phyloP scores from a whole-genome alignment of 1,284 basidiomycete species.

The Sporisorium iseilematis-ciliati region DNA sequence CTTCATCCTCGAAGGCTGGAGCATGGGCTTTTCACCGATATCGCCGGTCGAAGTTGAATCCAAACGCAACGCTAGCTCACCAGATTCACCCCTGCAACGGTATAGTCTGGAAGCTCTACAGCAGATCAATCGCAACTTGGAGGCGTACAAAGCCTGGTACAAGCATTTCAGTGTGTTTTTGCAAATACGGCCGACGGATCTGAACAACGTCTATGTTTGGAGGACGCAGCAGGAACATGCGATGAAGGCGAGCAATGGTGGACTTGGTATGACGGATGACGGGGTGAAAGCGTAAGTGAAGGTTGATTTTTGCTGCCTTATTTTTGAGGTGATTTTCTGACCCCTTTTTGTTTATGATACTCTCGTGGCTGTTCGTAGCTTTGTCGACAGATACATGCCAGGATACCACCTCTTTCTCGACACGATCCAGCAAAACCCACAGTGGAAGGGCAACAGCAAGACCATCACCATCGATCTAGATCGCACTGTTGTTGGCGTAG shows the following conservation, averaged over 20 bases:
- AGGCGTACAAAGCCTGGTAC: slow-evolving; percentile 34
- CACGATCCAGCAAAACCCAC: slow-evolving; percentile 31
- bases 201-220: slow-evolving; percentile 46
- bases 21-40: slow-evolving; percentile 46
- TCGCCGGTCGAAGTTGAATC: slow-evolving; percentile 5
- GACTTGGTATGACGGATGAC: slow-evolving; percentile 39
- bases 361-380: slow-evolving; percentile 11
- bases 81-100: slow-evolving; percentile 17
- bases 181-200: slow-evolving; percentile 37
- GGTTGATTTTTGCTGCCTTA: neutral
- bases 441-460: slow-evolving; percentile 41
- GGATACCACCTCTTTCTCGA: slow-evolving; percentile 33
- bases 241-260: slow-evolving; percentile 49
- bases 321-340: neutral
- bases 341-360: neutral
- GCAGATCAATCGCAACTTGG: slow-evolving; percentile 39
- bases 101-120: slow-evolving; percentile 27
- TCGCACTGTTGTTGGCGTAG: slow-evolving; percentile 22
- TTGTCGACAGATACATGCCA: slow-evolving; percentile 72
- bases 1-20: slow-evolving; percentile 51
- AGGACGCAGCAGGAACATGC: slow-evolving; percentile 45
- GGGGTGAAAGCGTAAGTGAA: slow-evolving; percentile 23
- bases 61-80: slow-evolving; percentile 2
- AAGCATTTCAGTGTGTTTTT: slow-evolving; percentile 36
- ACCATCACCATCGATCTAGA: slow-evolving; percentile 40